Conservation (phyloP, 345 rosid genomes). For the Gossypium ekmanianum region DNA sequence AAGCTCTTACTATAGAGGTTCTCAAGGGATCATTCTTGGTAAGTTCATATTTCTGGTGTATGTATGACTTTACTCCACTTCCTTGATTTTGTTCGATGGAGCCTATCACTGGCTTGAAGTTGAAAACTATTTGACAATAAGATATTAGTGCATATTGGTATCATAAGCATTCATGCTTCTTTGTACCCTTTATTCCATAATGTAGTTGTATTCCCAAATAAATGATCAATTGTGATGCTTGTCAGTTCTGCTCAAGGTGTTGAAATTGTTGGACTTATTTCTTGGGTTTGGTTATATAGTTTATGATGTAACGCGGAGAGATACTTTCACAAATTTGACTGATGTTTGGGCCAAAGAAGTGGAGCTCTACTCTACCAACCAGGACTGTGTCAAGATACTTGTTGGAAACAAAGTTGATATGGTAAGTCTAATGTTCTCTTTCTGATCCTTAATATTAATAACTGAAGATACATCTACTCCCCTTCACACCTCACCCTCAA, state of each 20-base stretch:
- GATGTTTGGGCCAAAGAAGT: conserved; percentile 95
- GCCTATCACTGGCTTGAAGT: not conserved
- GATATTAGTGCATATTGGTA: not conserved
- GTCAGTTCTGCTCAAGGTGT: not conserved
- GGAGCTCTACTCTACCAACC: conserved; percentile 79
- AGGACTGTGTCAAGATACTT: conserved; percentile 82
- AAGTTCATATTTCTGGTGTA: conserved; percentile 21
- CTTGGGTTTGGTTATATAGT: conserved; percentile 46
- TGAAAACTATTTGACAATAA: not conserved
- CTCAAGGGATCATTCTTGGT: conserved; percentile 94
- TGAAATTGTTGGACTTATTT: not conserved
- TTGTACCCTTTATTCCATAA: not conserved
- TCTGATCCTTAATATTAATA: not conserved
- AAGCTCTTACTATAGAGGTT: conserved; percentile 93
- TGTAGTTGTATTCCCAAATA: not conserved
- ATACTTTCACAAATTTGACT: conserved; percentile 75
- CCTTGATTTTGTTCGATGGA: conserved; percentile 15
- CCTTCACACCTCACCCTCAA: too few species aligned
- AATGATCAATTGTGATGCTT: not conserved
- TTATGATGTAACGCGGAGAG: conserved; percentile 89
- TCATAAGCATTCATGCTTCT: not conserved
- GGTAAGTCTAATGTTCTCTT: conserved; percentile 27
- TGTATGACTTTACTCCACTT: conserved; percentile 3
- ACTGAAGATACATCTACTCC: too few species aligned
- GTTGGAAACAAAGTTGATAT: conserved; percentile 93